Base-by-base conservation (phyloP, 83 land plant species). In the Picea abies region DNA sequence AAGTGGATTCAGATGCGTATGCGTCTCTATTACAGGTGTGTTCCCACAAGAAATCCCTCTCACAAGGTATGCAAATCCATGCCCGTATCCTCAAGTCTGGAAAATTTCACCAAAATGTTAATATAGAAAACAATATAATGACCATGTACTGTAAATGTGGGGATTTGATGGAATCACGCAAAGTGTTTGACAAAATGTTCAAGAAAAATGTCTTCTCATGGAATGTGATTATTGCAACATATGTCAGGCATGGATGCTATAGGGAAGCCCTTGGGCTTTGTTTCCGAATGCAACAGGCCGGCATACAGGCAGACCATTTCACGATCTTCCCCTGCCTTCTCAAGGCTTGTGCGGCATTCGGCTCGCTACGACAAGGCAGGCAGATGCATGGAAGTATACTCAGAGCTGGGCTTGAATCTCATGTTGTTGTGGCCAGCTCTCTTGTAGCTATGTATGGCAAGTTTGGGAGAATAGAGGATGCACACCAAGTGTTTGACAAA, bases 271-370 rank as follows among this genome's bases (percentile, higher is more conserved):
- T 87, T 0, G 77, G 81, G 19, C 65, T 87, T 16, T 84, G 70
- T 26, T 52, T 39, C 39, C 22, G 29, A 66, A 84, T 49, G 83
- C 35, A 41, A 23, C 22, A 23, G 68, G 66, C 37, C 20, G 83
- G 80, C 9, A 23, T 73, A 2, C 15, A 15, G 26, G 66, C 83
- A 4, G 88, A 84, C 76, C 76, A 85, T 4, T 69, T 79, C 32
- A 87, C 83, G n/a, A n/a, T n/a, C 39, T 81, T 84, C 63, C 81
- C 86, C 0, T 76, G 69, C 63, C 41, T 87, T 26, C 65, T 84
- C 11, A 84, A 84, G 83, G 80, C 81, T 2, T 84, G 86, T 44
- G 80, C 83, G 32, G 81, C 81, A 7, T 64, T 78, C 0, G 11
- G 26, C 8, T 64, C 41, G 79, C 2, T 65, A 25, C 11, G 44